A percentile compares a stretch with the other conserved stretches of the same genome.
Evolutionary conservation across 2,329 filamentous ascomycete species (phyloP).

Genomic region (Septoria petroselini): DNA sequence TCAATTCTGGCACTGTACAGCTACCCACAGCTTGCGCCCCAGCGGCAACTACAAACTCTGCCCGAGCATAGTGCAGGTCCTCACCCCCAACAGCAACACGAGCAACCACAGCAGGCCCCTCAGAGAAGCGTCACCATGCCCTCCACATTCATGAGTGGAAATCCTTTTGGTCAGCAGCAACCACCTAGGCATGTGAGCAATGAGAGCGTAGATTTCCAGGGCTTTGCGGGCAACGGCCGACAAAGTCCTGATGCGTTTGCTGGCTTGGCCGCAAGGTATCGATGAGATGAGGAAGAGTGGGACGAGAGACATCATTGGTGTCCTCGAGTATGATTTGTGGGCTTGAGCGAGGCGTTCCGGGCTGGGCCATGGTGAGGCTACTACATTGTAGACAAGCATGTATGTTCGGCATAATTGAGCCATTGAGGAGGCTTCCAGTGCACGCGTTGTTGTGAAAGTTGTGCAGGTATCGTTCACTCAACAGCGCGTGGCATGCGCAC

Average conservation of each 20-base stretch:
- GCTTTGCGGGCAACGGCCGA: slow-evolving; percentile 62
- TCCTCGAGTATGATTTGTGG: background rate
- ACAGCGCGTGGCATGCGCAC: no score
- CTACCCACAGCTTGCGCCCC: slow-evolving; percentile 54
- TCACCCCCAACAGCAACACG: slow-evolving; percentile 8
- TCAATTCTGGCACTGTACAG: slow-evolving; percentile 75
- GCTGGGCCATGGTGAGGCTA: background rate
- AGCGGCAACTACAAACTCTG: slow-evolving; percentile 39
- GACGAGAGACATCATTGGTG: background rate
- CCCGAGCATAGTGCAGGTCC: slow-evolving; percentile 35
- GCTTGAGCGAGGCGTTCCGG: slow-evolving; percentile 9
- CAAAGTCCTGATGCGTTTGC: slow-evolving; percentile 80
- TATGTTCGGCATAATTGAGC: background rate
- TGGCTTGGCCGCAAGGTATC: slow-evolving; percentile 61
- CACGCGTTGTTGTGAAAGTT: no score
- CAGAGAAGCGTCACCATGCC: slow-evolving; percentile 43
- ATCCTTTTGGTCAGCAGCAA: slow-evolving; percentile 33
- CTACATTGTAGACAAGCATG: background rate
- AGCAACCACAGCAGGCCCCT: slow-evolving; percentile 24
- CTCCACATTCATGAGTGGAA: slow-evolving; percentile 25
- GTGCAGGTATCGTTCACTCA: no score
- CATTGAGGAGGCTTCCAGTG: no score
- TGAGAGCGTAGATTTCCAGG: slow-evolving; percentile 64
- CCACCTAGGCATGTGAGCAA: slow-evolving; percentile 56
- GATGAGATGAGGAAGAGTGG: slow-evolving; percentile 24